These are phyloP conservation scores for Apostasia ramifera DNA, from an alignment of 106 monocot species.

Conservation along the genomic window DNA sequence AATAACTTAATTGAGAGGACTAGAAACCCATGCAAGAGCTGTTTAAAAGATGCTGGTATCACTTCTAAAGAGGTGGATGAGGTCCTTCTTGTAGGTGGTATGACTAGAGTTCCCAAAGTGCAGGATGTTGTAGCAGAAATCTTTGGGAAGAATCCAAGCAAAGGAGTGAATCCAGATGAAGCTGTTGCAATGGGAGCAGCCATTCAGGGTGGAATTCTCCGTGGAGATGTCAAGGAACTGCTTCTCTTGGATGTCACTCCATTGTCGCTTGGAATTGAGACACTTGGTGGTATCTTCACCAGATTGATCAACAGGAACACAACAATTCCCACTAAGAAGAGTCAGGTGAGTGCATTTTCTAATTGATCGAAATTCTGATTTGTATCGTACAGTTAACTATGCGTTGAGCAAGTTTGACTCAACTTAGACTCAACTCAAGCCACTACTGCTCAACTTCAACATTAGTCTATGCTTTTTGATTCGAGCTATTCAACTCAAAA, in stretches of 20 bases:
- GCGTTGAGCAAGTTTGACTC: too few relatives aligned
- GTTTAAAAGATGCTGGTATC: conserved; percentile 72
- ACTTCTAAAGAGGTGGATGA: conserved; percentile 72
- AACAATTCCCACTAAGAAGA: conserved; percentile 70
- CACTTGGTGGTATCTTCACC: conserved; percentile 70
- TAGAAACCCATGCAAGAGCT: conserved; percentile 63
- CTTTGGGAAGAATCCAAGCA: conserved; percentile 74
- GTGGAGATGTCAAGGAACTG: conserved; percentile 81
- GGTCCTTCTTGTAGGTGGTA: conserved; percentile 84
- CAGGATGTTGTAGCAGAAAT: conserved; percentile 67
- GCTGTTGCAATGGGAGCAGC: conserved; percentile 84
- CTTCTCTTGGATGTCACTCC: conserved; percentile 71
- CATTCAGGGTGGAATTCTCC: conserved; percentile 72
- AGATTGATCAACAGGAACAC: conserved; percentile 67
- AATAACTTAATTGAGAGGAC: conserved; percentile 73
- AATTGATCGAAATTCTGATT: too few relatives aligned
- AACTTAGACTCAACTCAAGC: too few relatives aligned
- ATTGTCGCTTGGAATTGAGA: conserved; percentile 63
- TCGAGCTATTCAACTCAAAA: too few relatives aligned
- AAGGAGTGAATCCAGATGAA: conserved; percentile 92
- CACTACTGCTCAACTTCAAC: too few relatives aligned
- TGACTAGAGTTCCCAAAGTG: conserved; percentile 83
- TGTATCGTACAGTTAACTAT: too few relatives aligned
- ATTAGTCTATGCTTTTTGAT: too few relatives aligned
- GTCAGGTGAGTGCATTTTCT: conserved; percentile 32